phyloP scores from a whole-genome alignment of 768 basidiomycete species.

The Russula vinacea region DNA sequence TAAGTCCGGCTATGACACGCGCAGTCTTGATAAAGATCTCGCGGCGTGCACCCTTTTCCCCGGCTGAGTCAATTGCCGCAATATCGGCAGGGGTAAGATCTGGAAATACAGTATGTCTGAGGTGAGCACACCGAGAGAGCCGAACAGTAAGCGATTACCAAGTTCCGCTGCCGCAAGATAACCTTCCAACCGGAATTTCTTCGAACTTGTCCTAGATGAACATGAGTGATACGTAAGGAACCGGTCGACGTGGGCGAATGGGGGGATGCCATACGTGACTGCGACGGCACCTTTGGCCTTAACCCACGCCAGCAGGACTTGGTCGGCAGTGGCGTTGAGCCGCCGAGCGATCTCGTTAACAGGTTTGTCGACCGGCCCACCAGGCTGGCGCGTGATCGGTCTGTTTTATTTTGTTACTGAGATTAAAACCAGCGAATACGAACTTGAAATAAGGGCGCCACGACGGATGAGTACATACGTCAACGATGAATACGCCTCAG shows the following conservation, averaged over 20 bases:
- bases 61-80: conserved; percentile 54
- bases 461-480: conserved; percentile 41
- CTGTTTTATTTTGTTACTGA: conserved; percentile 35
- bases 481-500: conserved; percentile 70
- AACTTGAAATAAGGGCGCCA: not conserved
- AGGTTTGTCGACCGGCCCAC: conserved; percentile 63
- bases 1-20: conserved; percentile 14
- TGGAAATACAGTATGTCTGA: conserved; percentile 32
- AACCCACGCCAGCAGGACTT: conserved; percentile 70
- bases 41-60: conserved; percentile 41
- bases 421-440: not conserved
- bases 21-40: conserved; percentile 4
- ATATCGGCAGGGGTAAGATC: conserved; percentile 53
- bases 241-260: too few relatives aligned
- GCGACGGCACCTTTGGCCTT: conserved; percentile 64
- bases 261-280: conserved; percentile 49
- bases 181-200: conserved; percentile 59
- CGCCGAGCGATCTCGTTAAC: conserved; percentile 51
- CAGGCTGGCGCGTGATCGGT: conserved; percentile 56
- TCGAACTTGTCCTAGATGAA: conserved; percentile 55
- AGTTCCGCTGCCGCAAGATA: conserved; percentile 69
- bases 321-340: conserved; percentile 54
- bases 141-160: conserved; percentile 37
- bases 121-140: not conserved
- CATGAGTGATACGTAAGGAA: not conserved